These are phyloP conservation scores for Petasospora rhodanensis DNA, from an alignment of 1,139 yeast species.

Conservation along the genomic window DNA sequence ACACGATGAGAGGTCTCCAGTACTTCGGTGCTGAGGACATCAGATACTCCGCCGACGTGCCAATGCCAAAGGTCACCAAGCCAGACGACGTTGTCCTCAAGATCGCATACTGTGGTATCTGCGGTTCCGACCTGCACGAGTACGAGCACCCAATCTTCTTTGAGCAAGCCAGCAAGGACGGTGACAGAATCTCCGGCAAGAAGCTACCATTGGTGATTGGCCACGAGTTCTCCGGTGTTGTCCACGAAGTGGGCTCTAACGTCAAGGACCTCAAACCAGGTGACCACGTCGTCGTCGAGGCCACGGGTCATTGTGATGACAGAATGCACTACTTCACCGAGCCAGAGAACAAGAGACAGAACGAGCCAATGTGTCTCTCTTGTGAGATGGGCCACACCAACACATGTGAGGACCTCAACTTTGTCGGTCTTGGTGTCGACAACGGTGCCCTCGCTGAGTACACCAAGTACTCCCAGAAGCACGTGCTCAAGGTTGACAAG, in stretches of 20 bases:
- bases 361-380: conserved; percentile 33
- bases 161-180: conserved; percentile 28
- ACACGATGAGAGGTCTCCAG: conserved; percentile 48
- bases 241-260: conserved; percentile 35
- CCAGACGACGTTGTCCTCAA: conserved; percentile 48
- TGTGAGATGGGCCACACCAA: conserved; percentile 44
- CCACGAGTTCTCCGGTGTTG: conserved; percentile 52
- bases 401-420: conserved; percentile 40
- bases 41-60: conserved; percentile 37
- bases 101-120: conserved; percentile 49
- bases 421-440: conserved; percentile 44
- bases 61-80: conserved; percentile 40
- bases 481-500: conserved; percentile 43
- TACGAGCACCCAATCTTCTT: conserved; percentile 49
- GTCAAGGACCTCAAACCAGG: conserved; percentile 33
- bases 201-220: conserved; percentile 48
- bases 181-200: conserved; percentile 31
- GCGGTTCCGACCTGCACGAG: conserved; percentile 58
- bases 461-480: conserved; percentile 44
- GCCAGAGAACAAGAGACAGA: conserved; percentile 20
- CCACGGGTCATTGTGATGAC: conserved; percentile 49
- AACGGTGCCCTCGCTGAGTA: conserved; percentile 50
- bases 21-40: conserved; percentile 49
- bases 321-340: conserved; percentile 28
- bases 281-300: conserved; percentile 47